phyloP scores from a whole-genome alignment of 352 stramenopile genomes.

The Phytophthora tubulina region DNA sequence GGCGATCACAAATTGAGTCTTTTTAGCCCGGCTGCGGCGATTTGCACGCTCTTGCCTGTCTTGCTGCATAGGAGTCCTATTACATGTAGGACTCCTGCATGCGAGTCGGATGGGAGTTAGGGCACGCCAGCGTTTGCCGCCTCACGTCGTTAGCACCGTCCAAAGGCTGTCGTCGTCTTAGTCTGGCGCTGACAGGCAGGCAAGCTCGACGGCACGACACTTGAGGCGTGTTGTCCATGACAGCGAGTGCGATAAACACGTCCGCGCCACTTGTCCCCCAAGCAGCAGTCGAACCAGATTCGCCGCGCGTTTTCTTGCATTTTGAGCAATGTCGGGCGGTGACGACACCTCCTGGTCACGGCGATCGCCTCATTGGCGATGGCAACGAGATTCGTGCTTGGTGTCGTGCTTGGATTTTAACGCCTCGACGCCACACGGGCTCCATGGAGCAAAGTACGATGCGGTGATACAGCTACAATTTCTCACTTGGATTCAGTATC shows the following conservation, averaged over 20 bases:
- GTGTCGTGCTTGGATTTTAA: too few species aligned
- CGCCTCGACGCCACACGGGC: too few species aligned
- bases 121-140: neutral
- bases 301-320: slow-evolving; percentile 29
- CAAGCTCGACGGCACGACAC: slow-evolving; percentile 3
- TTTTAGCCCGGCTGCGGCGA: neutral
- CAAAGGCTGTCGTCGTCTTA: neutral
- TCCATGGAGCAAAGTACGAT: too few species aligned
- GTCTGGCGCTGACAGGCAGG: neutral
- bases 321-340: neutral
- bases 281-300: slow-evolving; percentile 17
- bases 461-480: too few species aligned
- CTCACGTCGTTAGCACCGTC: neutral
- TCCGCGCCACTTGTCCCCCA: slow-evolving; percentile 11
- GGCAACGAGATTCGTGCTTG: neutral
- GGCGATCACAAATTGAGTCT: neutral
- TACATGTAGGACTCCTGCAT: neutral
- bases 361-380: neutral
- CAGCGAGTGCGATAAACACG: slow-evolving; percentile 19
- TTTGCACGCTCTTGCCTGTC: neutral
- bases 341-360: slow-evolving; percentile 26
- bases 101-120: neutral
- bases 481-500: too few species aligned
- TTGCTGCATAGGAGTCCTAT: too few species aligned
- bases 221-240: neutral